Evolutionary conservation across 2,329 filamentous ascomycete species (phyloP), one percentile per base, ranked within the genome.

Genomic region (Aspergillus ruber): DNA sequence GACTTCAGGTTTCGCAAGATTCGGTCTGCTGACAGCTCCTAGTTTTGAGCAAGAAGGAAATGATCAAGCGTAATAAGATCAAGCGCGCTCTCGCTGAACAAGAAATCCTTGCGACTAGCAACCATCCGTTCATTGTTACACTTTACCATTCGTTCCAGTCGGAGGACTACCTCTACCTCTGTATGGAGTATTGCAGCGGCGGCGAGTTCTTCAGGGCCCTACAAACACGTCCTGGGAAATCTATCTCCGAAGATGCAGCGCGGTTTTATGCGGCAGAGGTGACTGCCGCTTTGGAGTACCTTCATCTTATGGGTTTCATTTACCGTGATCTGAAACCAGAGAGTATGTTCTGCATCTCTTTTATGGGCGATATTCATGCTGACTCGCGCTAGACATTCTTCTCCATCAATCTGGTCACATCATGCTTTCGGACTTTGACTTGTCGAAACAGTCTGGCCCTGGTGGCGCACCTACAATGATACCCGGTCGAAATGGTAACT

Each of bases 21-120:
- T 18, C 39, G 20, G 12, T 39, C 6, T 15, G 23, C 40, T 78
- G 59, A 79, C 67, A 46, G 44, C 45, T 3, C 42, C 13, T 64
- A 97, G 93, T 98, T 5, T 68, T 98, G 70, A 97, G 90, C 79
- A 98, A 98, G 74, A 96, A 97, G 77, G 93, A 98, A 71, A 98
- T 98, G 93, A 98, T 98, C 72, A 98, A 98, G 76, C 86, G 93
- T 49, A 98, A 98, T 78, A 98, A 98, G 80, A 98, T 98, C 74
- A 98, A 98, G 80, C 84, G 93, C 65, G 93, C 93, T 12, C 78
- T 98, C 58, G 93, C 93, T 33, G 93, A 98, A 72, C 93, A 97
- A 67, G 93, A 98, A 70, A 98, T 98, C 56, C 76, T 98, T 46
- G 93, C 93, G 7, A 98, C 93, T 38, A 97, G 91, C 76, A 98